These are phyloP conservation scores for Fusarium albosuccineum DNA, from an alignment of 2,329 filamentous ascomycete species.

Conservation along the genomic window DNA sequence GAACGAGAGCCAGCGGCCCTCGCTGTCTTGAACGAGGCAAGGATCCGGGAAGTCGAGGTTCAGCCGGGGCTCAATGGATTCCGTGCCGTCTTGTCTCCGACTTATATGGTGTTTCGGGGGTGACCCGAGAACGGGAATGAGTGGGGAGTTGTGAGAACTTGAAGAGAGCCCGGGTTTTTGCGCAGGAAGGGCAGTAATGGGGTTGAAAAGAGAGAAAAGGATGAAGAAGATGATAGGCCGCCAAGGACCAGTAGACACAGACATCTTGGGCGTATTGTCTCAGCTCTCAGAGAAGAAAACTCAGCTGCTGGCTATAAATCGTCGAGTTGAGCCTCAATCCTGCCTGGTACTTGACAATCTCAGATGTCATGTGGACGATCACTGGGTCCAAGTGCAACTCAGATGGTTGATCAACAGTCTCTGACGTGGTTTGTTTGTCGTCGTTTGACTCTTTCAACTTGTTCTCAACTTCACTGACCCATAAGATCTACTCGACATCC, in stretches of 20 bases:
- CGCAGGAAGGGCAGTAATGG: conserved; percentile 18
- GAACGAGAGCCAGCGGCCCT: conserved; percentile 70
- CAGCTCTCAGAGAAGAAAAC: not conserved
- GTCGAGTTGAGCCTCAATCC: conserved; percentile 34
- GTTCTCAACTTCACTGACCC: not conserved
- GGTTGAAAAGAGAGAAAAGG: conserved; percentile 19
- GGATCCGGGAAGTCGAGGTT: conserved; percentile 67
- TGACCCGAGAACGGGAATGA: not conserved
- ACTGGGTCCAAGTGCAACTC: conserved; percentile 26
- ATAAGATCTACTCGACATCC: conserved; percentile 21
- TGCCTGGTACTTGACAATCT: conserved; percentile 34
- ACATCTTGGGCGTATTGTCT: conserved; percentile 27
- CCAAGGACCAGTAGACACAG: conserved; percentile 19
- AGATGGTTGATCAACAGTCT: conserved; percentile 32
- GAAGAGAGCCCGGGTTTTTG: not conserved
- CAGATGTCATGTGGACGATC: conserved; percentile 40
- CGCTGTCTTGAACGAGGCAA: conserved; percentile 60
- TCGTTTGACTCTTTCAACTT: conserved; percentile 17
- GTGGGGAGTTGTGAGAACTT: not conserved
- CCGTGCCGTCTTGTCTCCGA: conserved; percentile 26
- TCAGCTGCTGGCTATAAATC: conserved; percentile 24
- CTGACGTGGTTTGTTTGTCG: conserved; percentile 32
- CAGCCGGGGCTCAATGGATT: conserved; percentile 32
- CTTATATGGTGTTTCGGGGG: conserved; percentile 21
- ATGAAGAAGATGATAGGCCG: conserved; percentile 12